Evolutionary conservation across 257 asterid species (phyloP).

Genomic region (Gentiana straminea): DNA sequence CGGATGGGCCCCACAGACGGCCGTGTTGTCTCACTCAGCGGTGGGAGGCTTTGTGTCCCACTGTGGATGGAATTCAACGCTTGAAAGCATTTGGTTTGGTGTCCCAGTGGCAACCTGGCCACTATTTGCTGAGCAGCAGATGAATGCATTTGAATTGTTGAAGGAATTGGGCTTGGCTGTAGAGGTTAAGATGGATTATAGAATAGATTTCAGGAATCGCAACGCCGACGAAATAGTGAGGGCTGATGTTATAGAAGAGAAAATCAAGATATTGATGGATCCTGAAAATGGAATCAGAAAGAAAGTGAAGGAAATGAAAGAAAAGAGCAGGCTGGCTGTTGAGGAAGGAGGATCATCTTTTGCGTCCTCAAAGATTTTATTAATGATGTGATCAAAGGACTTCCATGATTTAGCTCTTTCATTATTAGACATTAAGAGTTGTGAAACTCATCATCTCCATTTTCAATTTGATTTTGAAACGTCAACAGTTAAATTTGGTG

Average conservation of each 20-base stretch:
- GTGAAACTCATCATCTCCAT: too few relatives aligned
- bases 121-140: conserved; percentile 3
- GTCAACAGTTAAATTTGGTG: too few relatives aligned
- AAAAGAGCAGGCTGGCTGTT: conserved; percentile 1
- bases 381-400: not conserved
- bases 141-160: conserved; percentile 1
- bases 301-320: conserved; percentile 6
- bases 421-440: not conserved
- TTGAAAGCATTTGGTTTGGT: conserved; percentile 7
- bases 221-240: not conserved
- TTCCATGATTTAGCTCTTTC: not conserved
- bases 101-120: conserved; percentile 4
- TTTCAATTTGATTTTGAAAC: too few relatives aligned
- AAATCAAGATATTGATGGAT: conserved; percentile 2
- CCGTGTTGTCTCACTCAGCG: conserved; percentile 17
- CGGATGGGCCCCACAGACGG: conserved; percentile 28
- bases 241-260: conserved; percentile 2
- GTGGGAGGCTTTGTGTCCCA: conserved; percentile 34
- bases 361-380: not conserved
- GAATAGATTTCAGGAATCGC: not conserved
- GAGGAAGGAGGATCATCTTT: not conserved
- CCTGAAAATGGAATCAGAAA: conserved; percentile 1
- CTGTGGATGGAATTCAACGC: conserved; percentile 15
- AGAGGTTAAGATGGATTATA: conserved; percentile 3
- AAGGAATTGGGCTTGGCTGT: conserved; percentile 5